These are phyloP conservation scores for Funneliformis caledonium DNA, from an alignment of 371 early-diverging fungal genomes.

Conservation along the genomic window DNA sequence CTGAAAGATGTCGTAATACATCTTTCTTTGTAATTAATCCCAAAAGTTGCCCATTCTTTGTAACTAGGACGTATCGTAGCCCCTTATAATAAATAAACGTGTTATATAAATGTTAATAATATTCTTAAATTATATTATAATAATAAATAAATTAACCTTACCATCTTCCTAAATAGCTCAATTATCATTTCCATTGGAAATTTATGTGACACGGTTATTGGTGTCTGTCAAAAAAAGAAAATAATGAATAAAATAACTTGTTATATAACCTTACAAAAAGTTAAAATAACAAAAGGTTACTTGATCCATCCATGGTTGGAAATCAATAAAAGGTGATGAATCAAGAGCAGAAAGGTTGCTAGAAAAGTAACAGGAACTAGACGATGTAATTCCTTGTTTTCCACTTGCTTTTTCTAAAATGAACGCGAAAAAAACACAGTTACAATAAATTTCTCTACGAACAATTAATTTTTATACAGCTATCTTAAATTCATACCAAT, in stretches of 20 bases:
- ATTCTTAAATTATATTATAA: not conserved
- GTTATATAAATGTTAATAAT: not conserved
- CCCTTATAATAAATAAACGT: conserved; percentile 47
- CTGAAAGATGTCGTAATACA: conserved; percentile 58
- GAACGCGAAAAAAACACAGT: not conserved
- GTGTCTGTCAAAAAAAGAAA: conserved; percentile 54
- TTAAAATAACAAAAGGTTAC: conserved; percentile 39
- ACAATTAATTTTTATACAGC: not conserved
- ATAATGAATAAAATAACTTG: not conserved
- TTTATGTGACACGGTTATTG: conserved; percentile 65
- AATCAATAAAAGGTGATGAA: conserved; percentile 61
- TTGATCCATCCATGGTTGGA: conserved; percentile 67
- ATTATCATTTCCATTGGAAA: conserved; percentile 76
- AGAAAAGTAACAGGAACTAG: conserved; percentile 51
- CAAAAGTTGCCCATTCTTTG: conserved; percentile 57
- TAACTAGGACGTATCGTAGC: conserved; percentile 63
- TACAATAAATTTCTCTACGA: not conserved
- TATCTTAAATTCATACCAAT: conserved; percentile 53
- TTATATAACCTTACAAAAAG: not conserved
- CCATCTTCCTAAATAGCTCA: conserved; percentile 78
- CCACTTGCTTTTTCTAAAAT: conserved; percentile 40
- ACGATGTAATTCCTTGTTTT: conserved; percentile 41
- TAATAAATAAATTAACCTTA: conserved; percentile 28
- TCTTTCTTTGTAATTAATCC: conserved; percentile 78
- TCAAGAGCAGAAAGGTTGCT: conserved; percentile 51